A percentile compares a stretch with the other conserved stretches of the same genome.
These are phyloP conservation scores for Camillea tinctor DNA, from an alignment of 2,329 filamentous ascomycete genomes.

Conservation along the genomic window DNA sequence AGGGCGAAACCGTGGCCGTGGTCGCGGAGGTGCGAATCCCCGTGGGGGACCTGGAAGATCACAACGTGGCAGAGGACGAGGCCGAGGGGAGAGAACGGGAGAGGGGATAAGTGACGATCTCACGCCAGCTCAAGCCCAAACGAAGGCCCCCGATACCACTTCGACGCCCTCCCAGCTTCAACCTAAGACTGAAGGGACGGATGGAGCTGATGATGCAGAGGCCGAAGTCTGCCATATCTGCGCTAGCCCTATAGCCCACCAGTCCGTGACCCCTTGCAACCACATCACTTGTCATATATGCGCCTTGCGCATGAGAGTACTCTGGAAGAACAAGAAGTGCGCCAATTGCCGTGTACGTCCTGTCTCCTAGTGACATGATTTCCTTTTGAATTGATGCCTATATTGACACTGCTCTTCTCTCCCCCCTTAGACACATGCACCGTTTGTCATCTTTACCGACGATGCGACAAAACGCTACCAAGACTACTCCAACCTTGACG, in stretches of 20 bases:
- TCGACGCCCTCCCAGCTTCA: slow-evolving; percentile 8
- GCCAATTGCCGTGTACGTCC: slow-evolving; percentile 83
- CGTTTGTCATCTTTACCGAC: slow-evolving; percentile 90
- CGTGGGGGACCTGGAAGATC: slow-evolving; percentile 39
- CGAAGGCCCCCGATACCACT: slow-evolving; percentile 6
- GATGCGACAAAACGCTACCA: slow-evolving; percentile 78
- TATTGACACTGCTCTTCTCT: slow-evolving; percentile 8
- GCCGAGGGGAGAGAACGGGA: slow-evolving; percentile 37
- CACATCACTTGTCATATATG: slow-evolving; percentile 97
- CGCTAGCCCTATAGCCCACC: slow-evolving; percentile 83
- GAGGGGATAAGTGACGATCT: slow-evolving; percentile 22
- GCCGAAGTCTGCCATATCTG: slow-evolving; percentile 96
- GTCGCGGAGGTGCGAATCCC: slow-evolving; percentile 26
- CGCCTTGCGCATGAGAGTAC: slow-evolving; percentile 80
- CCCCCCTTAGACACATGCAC: slow-evolving; percentile 55
- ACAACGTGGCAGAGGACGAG: slow-evolving; percentile 34
- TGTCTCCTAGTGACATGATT: neutral
- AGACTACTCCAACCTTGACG: slow-evolving; percentile 73
- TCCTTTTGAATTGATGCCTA: neutral
- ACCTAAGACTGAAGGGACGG: slow-evolving; percentile 22
- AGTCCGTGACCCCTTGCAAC: slow-evolving; percentile 89
- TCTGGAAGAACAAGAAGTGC: slow-evolving; percentile 96
- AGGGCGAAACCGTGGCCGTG: slow-evolving; percentile 44
- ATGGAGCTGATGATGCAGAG: slow-evolving; percentile 58
- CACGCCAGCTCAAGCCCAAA: slow-evolving; percentile 4